phyloP scores from a whole-genome alignment of 202 grass and related monocot species.

The Eragrostis tef region DNA sequence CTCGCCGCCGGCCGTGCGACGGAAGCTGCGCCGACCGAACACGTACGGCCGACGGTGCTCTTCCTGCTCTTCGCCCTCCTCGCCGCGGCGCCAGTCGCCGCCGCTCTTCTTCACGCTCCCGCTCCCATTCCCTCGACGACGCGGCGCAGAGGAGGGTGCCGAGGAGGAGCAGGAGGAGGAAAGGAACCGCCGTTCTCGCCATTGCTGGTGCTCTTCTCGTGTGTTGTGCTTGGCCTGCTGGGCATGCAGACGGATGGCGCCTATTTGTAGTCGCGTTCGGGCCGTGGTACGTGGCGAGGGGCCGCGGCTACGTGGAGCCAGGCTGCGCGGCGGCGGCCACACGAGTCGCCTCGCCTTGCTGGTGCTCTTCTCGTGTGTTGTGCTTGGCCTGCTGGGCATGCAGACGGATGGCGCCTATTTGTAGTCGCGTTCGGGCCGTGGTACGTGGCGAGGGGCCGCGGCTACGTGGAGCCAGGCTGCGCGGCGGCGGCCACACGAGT shows the following conservation, averaged over 20 bases:
- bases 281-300: conserved; percentile 55
- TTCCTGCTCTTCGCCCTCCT: conserved; percentile 5
- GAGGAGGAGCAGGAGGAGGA: conserved; percentile 30
- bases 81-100: conserved; percentile 12
- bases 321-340: conserved; percentile 6
- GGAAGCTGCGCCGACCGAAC: conserved; percentile 67
- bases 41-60: conserved; percentile 49
- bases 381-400: not conserved
- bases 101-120: conserved; percentile 14
- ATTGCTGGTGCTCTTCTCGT: not conserved
- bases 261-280: conserved; percentile 11
- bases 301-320: conserved; percentile 47
- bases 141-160: conserved; percentile 34
- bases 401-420: conserved; percentile 2
- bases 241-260: not conserved
- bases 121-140: not conserved
- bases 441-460: conserved; percentile 56
- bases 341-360: conserved; percentile 49
- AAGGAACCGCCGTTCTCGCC: conserved; percentile 24
- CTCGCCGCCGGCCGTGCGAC: conserved; percentile 33
- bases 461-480: conserved; percentile 50
- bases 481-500: conserved; percentile 22
- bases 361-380: not conserved
- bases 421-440: not conserved
- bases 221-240: not conserved